Evolutionary conservation across 345 rosid genomes (phyloP).

Genomic region (Alliaria petiolata): DNA sequence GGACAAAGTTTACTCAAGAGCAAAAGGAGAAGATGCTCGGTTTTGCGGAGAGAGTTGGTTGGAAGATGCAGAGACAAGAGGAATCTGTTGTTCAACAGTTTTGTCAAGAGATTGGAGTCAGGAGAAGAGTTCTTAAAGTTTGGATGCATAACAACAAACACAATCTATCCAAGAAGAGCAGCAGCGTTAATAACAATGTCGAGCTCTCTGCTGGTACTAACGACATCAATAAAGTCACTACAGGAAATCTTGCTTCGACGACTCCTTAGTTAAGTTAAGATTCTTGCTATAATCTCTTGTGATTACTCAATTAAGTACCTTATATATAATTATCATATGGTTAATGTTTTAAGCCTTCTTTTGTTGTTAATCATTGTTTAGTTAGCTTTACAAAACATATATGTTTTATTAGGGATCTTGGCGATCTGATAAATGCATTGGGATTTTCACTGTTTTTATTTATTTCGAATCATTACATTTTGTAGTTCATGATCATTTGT

Average conservation of each 20-base stretch:
- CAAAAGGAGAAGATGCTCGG: constrained; percentile 88
- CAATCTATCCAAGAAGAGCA: constrained; percentile 54
- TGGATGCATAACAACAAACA: constrained; percentile 99
- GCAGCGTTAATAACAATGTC: constrained; percentile 12
- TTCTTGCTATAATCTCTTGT: neutral
- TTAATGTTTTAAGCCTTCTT: neutral
- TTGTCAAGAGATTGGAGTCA: constrained; percentile 89
- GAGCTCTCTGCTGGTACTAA: neutral
- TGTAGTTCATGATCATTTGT: neutral
- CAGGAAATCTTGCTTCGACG: constrained; percentile 4
- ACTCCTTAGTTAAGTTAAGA: neutral
- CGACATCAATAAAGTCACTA: neutral
- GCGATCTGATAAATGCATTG: constrained; percentile 6
- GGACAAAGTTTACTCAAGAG: constrained; percentile 83
- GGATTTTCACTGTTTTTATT: neutral
- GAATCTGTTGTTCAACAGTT: constrained; percentile 76
- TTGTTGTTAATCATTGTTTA: neutral
- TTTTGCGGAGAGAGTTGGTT: constrained; percentile 87
- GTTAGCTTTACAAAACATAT: neutral
- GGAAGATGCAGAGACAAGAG: constrained; percentile 90
- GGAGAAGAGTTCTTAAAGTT: constrained; percentile 90
- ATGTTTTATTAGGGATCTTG: too few species aligned
- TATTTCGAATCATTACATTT: neutral
- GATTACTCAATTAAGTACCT: neutral
- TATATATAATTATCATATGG: neutral